Base-by-base conservation (phyloP, 2,329 filamentous ascomycete genomes). In the Neonectria hederae region DNA sequence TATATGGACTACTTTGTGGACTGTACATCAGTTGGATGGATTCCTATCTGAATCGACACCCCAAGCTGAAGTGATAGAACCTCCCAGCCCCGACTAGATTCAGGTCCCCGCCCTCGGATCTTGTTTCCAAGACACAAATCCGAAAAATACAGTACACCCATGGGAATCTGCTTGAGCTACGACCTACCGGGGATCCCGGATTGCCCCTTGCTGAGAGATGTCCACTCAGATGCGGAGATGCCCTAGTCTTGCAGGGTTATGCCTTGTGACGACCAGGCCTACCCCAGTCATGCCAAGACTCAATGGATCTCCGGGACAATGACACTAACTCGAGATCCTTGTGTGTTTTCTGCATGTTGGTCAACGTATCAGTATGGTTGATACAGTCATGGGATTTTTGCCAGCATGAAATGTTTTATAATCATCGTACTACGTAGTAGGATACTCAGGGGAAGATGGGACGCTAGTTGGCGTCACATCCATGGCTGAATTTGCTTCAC, bases 391-490 rank as follows among this genome's bases (percentile, higher is more conserved):
- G 19, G 28, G 30, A 46, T 26, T 42, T 52, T 49, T 32, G 40
- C 52, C 22, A 58, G 62, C 57, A 65, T 62, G 54, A 59, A 56
- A 19, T 54, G 42, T 46, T 48, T 22, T 40, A 59, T 60, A 38
- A 51, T 13, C n/a, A 11, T n/a, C n/a, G n/a, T n/a, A n/a, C n/a
- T n/a, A n/a, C n/a, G n/a, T n/a, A n/a, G 35, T 40, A 38, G 46
- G 35, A 13, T 28, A 14, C 52, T 58, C 65, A 64, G 60, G 63
- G 63, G 51, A 59, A 2, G 21, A 68, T 65, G 61, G 42, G 30
- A 65, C 53, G 54, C 61, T 65, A 38, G 43, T 49, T 54, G 55
- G 30, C 24, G 48, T 53, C 49, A 54, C 51, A 42, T 58, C 13
- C 14, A 57, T 49, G 57, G 56, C 32, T 32, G 28, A 45, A 49